Conservation (phyloP, 2,329 filamentous ascomycete species). For the Botrytis deweyae region DNA sequence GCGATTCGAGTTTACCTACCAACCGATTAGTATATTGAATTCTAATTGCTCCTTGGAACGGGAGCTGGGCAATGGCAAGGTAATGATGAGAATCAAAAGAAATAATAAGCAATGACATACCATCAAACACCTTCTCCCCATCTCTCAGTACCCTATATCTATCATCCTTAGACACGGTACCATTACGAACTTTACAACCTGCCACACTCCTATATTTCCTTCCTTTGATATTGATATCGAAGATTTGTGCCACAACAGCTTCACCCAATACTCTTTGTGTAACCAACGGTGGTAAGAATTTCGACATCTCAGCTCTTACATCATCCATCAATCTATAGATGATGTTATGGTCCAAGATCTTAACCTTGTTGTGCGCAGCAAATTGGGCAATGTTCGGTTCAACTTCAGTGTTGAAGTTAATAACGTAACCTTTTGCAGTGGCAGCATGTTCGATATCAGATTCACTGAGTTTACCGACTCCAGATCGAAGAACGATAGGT, state of each 20-base stretch:
- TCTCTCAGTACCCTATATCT: constrained; percentile 71
- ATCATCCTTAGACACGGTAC: constrained; percentile 61
- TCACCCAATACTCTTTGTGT: constrained; percentile 76
- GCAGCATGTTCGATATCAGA: constrained; percentile 88
- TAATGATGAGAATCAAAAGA: not conserved
- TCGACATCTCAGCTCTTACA: constrained; percentile 65
- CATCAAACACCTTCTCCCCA: constrained; percentile 73
- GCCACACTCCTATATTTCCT: constrained; percentile 73
- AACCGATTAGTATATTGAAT: constrained; percentile 19
- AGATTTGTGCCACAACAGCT: constrained; percentile 79
- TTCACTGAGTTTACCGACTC: constrained; percentile 76
- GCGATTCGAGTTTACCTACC: constrained; percentile 71
- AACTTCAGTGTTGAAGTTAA: constrained; percentile 81
- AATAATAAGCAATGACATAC: constrained; percentile 54
- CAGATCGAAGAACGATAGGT: constrained; percentile 72
- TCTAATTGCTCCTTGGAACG: not conserved
- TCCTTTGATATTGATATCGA: constrained; percentile 78
- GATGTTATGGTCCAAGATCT: constrained; percentile 80
- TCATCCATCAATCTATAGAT: constrained; percentile 80
- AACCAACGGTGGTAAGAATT: constrained; percentile 65
- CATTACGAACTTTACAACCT: constrained; percentile 84
- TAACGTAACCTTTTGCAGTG: constrained; percentile 69
- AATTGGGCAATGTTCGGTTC: constrained; percentile 65
- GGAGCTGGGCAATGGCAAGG: not conserved
- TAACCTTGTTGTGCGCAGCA: constrained; percentile 70